These are phyloP conservation scores for Scleromitrula shiraiana DNA, from an alignment of 2,329 filamentous ascomycete species.

Conservation along the genomic window DNA sequence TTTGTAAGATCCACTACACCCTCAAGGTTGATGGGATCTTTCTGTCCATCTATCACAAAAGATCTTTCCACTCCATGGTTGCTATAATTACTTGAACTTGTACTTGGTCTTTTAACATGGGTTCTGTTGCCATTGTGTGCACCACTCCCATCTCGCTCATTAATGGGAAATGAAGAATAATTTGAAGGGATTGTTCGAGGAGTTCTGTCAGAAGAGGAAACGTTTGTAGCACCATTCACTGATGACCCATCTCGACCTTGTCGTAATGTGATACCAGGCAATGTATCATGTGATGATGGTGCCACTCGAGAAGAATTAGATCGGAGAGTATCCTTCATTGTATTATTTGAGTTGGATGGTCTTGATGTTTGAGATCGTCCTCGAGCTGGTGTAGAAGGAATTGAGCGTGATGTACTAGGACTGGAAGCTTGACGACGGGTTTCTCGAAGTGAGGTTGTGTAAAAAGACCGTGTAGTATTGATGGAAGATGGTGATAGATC, in stretches of 20 bases:
- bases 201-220: not conserved
- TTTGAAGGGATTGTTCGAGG: conserved; percentile 1
- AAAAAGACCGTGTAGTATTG: not conserved
- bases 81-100: too few species aligned
- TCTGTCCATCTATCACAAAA: conserved; percentile 1
- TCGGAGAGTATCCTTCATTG: conserved; percentile 1
- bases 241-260: not conserved
- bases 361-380: not conserved
- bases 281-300: not conserved
- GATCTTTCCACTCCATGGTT: not conserved
- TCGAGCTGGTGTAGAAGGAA: not conserved
- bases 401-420: not conserved
- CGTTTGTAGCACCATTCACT: not conserved
- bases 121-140: too few species aligned
- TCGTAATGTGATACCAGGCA: not conserved
- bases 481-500: not conserved
- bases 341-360: not conserved
- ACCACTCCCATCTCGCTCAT: not conserved
- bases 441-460: not conserved
- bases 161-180: not conserved
- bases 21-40: conserved; percentile 16
- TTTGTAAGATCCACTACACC: conserved; percentile 23
- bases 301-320: not conserved
- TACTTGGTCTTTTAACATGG: too few species aligned
- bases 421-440: not conserved